Evolutionary conservation across 73 alveolate genomes (phyloP).

Genomic region (Paramecium biaurelia): DNA sequence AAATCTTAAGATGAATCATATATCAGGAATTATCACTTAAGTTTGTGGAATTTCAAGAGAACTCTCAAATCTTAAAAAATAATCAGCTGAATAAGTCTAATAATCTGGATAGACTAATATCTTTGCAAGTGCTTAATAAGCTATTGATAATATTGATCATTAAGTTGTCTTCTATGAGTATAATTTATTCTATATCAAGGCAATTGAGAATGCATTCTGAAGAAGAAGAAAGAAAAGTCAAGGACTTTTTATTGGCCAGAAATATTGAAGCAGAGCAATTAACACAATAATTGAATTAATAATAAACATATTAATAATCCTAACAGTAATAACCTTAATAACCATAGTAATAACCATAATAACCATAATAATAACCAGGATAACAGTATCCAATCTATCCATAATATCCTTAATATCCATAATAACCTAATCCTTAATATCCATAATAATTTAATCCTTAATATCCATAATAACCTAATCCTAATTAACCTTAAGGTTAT

Average conservation of each 20-base stretch:
- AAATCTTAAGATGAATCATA: not conserved
- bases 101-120: not conserved
- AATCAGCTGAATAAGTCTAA: not conserved
- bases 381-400: not conserved
- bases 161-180: constrained; percentile 34
- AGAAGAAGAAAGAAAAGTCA: not conserved
- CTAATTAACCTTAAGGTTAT: not conserved
- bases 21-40: not conserved
- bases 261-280: not conserved
- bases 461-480: not conserved
- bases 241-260: constrained; percentile 14
- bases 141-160: constrained; percentile 38
- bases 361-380: not conserved
- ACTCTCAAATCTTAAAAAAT: not conserved
- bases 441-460: not conserved
- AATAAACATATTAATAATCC: not conserved
- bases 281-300: not conserved
- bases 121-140: not conserved
- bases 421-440: not conserved
- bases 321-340: not conserved
- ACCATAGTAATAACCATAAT: not conserved
- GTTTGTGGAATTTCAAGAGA: not conserved
- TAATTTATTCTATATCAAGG: not conserved
- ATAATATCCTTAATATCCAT: not conserved
- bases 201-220: not conserved